Evolutionary conservation across 129 eudicot species (phyloP), one percentile per base, ranked within the genome.

Genomic region (Flaveria robusta): DNA sequence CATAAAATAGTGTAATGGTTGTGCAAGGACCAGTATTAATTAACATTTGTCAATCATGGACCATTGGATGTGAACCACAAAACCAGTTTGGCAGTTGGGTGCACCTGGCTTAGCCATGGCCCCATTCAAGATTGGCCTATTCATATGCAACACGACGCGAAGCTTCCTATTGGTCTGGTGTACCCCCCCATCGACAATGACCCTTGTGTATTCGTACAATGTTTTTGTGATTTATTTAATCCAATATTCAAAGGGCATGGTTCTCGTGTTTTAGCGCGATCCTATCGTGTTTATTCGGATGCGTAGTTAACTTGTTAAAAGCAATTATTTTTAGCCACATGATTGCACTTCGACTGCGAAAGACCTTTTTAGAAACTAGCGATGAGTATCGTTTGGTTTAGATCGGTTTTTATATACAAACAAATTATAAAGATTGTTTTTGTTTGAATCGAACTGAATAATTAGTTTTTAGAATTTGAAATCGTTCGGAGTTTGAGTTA

Each of bases 91-190:
- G 54, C 65, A 15, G 51, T 51, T 50, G 65, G 41, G 41, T 52
- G 74, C 26, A 75, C 31, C 46, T 22, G 76, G 75, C 69, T 50
- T 70, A 70, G 70, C 70, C 77, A 77, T 62, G 82, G 78, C 37
- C 74, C 47, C 77, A 23, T 47, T 60, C 66, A 19, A 59, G 29
- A 58, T 70, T 78, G 9, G 51, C 9, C 34, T 47, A 15, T 37
- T 71, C 70, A 60, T 70, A 31, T 46, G 75, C 43, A 27, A 72
- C 34, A 10, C 10, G 66, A 51, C 60, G 5, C 39, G 78, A 79
- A 72, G 73, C 83, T 79, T 79, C 83, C 83, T 71, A 39, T 1
- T 56, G 62, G 60, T 77, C 24, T 26, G 60, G 3, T 71, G 77
- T n/a, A 34, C 29, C 60, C 72, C 47, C 72, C 20, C 49, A 0